Base-by-base conservation (phyloP, 768 basidiomycete species). In the Tylopilus rubrobrunneus region DNA sequence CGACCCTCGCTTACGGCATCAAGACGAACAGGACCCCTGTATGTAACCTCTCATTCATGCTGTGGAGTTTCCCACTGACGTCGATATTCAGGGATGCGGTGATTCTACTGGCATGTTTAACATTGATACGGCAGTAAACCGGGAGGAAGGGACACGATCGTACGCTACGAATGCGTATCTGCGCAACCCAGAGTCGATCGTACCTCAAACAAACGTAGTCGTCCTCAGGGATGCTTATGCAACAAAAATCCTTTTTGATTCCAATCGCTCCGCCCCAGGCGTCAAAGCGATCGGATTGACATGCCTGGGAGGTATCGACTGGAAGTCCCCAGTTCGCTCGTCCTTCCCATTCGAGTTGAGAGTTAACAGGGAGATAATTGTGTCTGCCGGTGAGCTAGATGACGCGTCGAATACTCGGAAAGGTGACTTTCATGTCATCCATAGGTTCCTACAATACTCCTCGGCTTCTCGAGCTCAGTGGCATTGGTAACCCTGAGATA, bases 131-230 rank as follows among this genome's bases (percentile, higher is more conserved):
- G 48, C 60, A 39, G 60, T 63, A 37, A 45, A 62, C 5, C 53
- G 60, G 12, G 8, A 51, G 21, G 17, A 48, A 9, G 60, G 60
- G 6, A 63, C 39, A 21, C 44, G 61, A 45, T 62, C 56, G 10
- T 62, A 62, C 12, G 60, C 60, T 29, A 56, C 60, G 5, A 62
- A 63, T 4, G 52, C 60, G 23, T 62, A 62, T 19, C 34, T 62
- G 36, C 41, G 11, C 17, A 15, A 59, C 19, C 61, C 60, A 11
- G 41, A 29, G 27, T 63, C 51, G 1, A 23, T 9, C 9, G n/a
- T 33, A 0, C 56, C 61, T 45, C 58, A 60, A 48, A 14, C 25
- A 15, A 59, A 60, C 21, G 14, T 59, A 4, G 23, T 59, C 10
- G 28, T 59, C 17, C 23, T 59, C 31, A 48, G 31, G n/a, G 53